Percentiles rank a stretch among this genome's conserved stretches.
Conservation (phyloP, 2,329 filamentous ascomycete species). For the Aspergillaceae sp. region DNA sequence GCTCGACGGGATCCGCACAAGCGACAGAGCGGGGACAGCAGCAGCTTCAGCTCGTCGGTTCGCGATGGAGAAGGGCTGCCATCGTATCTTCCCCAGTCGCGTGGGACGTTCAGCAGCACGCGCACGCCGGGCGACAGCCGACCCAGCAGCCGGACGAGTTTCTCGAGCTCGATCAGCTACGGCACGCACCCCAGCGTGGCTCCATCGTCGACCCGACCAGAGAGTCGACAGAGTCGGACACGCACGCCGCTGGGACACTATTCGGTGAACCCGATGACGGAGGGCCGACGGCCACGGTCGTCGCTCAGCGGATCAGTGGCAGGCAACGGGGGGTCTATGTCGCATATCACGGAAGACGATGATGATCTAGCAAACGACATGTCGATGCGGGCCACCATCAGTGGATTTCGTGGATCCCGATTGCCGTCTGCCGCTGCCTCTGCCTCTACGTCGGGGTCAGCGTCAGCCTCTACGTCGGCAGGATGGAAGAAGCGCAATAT, state of each 20-base stretch:
- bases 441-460: too few relatives aligned
- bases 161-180: slow-evolving; percentile 39
- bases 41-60: slow-evolving; percentile 33
- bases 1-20: slow-evolving; percentile 40
- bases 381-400: slow-evolving; percentile 16
- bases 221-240: slow-evolving; percentile 56
- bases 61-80: slow-evolving; percentile 29
- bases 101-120: slow-evolving; percentile 43
- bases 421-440: neutral
- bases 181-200: slow-evolving; percentile 28
- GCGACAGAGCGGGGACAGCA: slow-evolving; percentile 28
- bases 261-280: slow-evolving; percentile 39
- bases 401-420: slow-evolving; percentile 19
- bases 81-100: slow-evolving; percentile 23
- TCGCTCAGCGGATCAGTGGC: slow-evolving; percentile 46
- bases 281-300: slow-evolving; percentile 56
- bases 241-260: slow-evolving; percentile 57
- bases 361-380: slow-evolving; percentile 41
- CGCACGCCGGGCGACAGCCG: slow-evolving; percentile 46
- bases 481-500: slow-evolving; percentile 44
- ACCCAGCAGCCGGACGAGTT: slow-evolving; percentile 65
- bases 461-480: neutral
- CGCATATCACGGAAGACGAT: slow-evolving; percentile 42
- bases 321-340: too few relatives aligned
- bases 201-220: slow-evolving; percentile 46